Evolutionary conservation across 2,329 filamentous ascomycete genomes (phyloP).

Genomic region (Exophiala calicioides): DNA sequence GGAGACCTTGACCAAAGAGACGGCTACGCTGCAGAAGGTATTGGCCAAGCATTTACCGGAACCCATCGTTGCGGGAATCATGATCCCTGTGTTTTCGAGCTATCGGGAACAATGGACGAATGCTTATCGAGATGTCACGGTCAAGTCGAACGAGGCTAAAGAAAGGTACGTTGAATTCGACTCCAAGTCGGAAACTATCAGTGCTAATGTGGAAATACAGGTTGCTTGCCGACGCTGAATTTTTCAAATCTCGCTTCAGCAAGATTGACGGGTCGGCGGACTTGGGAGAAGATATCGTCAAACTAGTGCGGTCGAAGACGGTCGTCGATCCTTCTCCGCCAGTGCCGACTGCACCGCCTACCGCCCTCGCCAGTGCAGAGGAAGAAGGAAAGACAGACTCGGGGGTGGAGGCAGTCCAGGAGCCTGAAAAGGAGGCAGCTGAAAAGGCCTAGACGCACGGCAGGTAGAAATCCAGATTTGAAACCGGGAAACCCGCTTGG

Average conservation of each 20-base stretch:
- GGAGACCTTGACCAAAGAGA: conserved; percentile 85
- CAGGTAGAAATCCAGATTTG: not conserved
- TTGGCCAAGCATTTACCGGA: conserved; percentile 80
- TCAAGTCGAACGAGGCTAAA: conserved; percentile 68
- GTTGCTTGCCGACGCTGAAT: conserved; percentile 74
- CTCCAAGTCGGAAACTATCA: conserved; percentile 24
- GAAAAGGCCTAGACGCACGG: conserved; percentile 5
- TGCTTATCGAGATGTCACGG: conserved; percentile 65
- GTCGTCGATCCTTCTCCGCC: conserved; percentile 10
- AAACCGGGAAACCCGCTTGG: too few species aligned
- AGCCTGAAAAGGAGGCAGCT: not conserved
- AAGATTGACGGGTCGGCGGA: conserved; percentile 79
- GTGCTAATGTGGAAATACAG: conserved; percentile 38
- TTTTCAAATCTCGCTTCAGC: conserved; percentile 68
- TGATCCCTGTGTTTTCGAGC: conserved; percentile 78
- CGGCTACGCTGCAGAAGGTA: conserved; percentile 78
- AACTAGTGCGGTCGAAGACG: conserved; percentile 44
- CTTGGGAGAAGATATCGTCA: conserved; percentile 67
- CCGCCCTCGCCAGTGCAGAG: not conserved
- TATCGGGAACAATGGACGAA: conserved; percentile 78
- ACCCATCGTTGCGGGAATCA: conserved; percentile 75
- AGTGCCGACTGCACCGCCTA: not conserved
- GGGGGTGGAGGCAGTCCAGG: not conserved
- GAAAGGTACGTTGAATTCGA: conserved; percentile 61
- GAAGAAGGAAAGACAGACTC: conserved; percentile 5